Evolutionary conservation across 768 basidiomycete genomes (phyloP), one percentile per base, ranked within the genome.

Genomic region (Jaapia argillacea): DNA sequence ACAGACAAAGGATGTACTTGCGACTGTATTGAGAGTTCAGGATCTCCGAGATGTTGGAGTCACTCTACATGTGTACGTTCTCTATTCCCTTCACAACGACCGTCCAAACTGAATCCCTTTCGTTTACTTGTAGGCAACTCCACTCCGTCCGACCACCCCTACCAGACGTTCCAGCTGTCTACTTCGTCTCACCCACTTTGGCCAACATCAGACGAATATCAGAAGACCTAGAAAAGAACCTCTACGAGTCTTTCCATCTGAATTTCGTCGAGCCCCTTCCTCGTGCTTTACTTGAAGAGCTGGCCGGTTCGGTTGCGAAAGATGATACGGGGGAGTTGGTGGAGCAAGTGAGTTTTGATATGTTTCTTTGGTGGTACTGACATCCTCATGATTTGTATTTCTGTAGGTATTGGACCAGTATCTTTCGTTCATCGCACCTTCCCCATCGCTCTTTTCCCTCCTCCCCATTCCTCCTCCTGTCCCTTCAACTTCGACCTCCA

Each of bases 21-120:
- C 96, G 13, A 98, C 94, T 1, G 85, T 91, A 16, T 66, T 99
- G 50, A 79, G 93, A 43, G 96, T 99, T 5, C 93, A 97, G 62
- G 96, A 98, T 65, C 71, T 99, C 48, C 76, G 96, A 44, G 94
- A 98, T 55, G 87, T 89, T 40, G 96, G 96, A 24, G 92, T 99
- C 33, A 99, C 96, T 6, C 71, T 99, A 46, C 96, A 99, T 66
- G 91, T 98, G 93, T 97, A 69, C 54, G 89, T 67, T 43, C 21
- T 23, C 14, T 49, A 39, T 37, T 6, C 14, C 45, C 20, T 31
- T 35, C n/a, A 36, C 16, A 40, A 51, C 35, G 6, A 31, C 12
- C 4, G 24, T 36, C 27, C 23, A 20, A 36, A 2, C 45, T 45
- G 26, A 36, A 5, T 48, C 42, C 36, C 25, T 44, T 43, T 37